These are phyloP conservation scores for Diaporthe sp. DNA, from an alignment of 2,329 filamentous ascomycete genomes.

Conservation along the genomic window DNA sequence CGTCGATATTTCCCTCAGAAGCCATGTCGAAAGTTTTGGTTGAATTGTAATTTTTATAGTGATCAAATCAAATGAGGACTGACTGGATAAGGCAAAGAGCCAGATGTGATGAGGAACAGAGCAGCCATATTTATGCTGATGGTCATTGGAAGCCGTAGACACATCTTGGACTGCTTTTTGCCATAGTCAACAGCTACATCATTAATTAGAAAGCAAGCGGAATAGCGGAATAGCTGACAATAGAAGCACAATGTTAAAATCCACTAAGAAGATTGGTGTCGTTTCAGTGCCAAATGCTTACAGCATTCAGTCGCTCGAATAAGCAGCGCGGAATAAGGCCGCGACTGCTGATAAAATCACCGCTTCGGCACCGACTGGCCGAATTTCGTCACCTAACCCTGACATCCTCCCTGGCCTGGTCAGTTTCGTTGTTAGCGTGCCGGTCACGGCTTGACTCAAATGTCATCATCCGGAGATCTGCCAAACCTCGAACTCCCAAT, in stretches of 20 bases:
- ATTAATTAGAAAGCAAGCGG: constrained; percentile 31
- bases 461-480: neutral
- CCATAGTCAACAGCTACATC: no score
- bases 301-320: neutral
- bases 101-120: neutral
- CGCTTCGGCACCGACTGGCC: neutral
- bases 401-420: neutral
- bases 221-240: constrained; percentile 6
- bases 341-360: constrained; percentile 1
- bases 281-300: neutral
- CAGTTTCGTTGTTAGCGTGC: constrained; percentile 1
- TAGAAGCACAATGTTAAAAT: neutral
- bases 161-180: neutral
- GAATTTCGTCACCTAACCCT: neutral
- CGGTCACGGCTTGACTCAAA: neutral
- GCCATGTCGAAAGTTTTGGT: neutral
- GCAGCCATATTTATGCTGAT: neutral
- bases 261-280: neutral
- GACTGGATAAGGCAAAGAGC: neutral
- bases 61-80: neutral
- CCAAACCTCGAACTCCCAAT: neutral
- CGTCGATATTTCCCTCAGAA: neutral
- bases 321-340: neutral
- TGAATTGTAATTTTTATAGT: neutral
- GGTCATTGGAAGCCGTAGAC: neutral